Evolutionary conservation across 305 asterid genomes (phyloP).

Genomic region (Rubia peregrina): DNA sequence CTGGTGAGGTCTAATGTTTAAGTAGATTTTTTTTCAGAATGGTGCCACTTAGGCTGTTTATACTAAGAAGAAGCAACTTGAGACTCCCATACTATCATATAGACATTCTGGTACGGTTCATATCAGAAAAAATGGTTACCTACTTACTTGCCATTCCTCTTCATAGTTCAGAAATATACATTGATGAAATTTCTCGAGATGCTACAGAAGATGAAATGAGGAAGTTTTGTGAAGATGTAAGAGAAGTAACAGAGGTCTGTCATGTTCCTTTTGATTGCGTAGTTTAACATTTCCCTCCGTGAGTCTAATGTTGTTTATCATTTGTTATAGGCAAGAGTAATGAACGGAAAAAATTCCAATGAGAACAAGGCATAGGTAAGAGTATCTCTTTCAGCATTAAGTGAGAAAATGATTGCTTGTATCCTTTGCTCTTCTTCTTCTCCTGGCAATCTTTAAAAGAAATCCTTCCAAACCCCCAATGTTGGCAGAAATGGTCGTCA

Average conservation of each 20-base stretch:
- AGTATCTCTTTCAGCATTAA: background rate
- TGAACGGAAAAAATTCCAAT: slow-evolving; percentile 65
- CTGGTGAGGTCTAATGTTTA: too few relatives aligned
- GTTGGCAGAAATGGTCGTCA: too few relatives aligned
- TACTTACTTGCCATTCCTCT: too few relatives aligned
- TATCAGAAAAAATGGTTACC: too few relatives aligned
- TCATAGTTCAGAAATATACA: background rate
- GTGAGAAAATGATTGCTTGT: background rate
- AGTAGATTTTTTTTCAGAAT: too few relatives aligned
- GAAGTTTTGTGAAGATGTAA: background rate
- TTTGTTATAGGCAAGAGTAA: slow-evolving; percentile 66
- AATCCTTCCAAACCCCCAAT: too few relatives aligned
- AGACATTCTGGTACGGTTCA: too few relatives aligned
- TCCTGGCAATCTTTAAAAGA: too few relatives aligned
- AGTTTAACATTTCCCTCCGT: background rate
- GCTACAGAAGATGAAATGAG: background rate
- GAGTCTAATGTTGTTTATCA: slow-evolving; percentile 10
- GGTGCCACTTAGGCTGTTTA: too few relatives aligned
- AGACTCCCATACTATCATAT: too few relatives aligned
- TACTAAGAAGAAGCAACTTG: too few relatives aligned
- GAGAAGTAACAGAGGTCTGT: slow-evolving; percentile 49
- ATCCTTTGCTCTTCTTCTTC: background rate
- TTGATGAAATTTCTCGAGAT: background rate
- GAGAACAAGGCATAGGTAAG: too few relatives aligned
- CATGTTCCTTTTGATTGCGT: slow-evolving; percentile 5